Evolutionary conservation across 805 yeast species (phyloP).

Genomic region (Candida hungchunana): DNA sequence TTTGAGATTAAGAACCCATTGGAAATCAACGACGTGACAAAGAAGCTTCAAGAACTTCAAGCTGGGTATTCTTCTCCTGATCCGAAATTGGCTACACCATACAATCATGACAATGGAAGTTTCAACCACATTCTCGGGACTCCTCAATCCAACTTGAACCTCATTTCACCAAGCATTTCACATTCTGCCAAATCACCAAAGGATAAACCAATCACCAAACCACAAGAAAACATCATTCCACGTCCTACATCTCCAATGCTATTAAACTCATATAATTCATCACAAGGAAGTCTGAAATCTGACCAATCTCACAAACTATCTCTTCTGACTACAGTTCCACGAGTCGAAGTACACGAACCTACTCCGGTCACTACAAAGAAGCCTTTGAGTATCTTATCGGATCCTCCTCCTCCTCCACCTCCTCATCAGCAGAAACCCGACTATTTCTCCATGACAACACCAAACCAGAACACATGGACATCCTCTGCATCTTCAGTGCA

Average conservation of each 20-base stretch:
- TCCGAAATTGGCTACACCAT: slow-evolving; percentile 1
- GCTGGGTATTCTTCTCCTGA: slow-evolving; percentile 4
- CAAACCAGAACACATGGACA: background rate
- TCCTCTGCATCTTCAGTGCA: slow-evolving; percentile 1
- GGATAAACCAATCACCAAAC: slow-evolving; percentile 9
- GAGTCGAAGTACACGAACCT: slow-evolving; percentile 8
- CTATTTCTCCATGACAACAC: background rate
- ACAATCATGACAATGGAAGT: slow-evolving; percentile 10
- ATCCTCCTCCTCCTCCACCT: too few species aligned
- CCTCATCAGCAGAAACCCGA: too few species aligned
- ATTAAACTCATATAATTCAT: too few species aligned
- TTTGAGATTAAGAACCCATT: slow-evolving; percentile 21
- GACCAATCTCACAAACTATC: slow-evolving; percentile 2
- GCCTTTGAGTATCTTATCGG: slow-evolving; percentile 1
- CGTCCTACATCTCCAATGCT: slow-evolving; percentile 13
- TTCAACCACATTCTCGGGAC: slow-evolving; percentile 5
- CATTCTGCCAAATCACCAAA: slow-evolving; percentile 1
- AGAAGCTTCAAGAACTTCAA: slow-evolving; percentile 21
- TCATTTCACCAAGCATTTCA: background rate
- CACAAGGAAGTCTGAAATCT: too few species aligned
- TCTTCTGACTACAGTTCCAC: slow-evolving; percentile 6
- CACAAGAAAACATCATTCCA: slow-evolving; percentile 9
- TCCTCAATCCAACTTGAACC: background rate
- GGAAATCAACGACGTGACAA: slow-evolving; percentile 17
- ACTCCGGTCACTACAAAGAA: slow-evolving; percentile 8